phyloP scores from a whole-genome alignment of 140 eudicot species.

The Erigeron philadelphicus region DNA sequence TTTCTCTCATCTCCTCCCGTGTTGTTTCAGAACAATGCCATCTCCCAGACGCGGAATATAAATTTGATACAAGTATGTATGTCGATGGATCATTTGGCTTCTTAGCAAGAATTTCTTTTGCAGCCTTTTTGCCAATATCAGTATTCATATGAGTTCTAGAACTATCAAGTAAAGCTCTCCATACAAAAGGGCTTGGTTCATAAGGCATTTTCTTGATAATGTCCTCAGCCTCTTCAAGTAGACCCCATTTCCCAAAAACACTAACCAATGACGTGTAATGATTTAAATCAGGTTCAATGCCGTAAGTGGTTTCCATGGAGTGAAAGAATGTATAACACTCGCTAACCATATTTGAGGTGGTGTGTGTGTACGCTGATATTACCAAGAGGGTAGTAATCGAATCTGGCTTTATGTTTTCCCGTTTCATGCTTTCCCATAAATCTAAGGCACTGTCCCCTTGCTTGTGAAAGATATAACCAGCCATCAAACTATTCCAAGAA shows the following conservation, averaged over 20 bases:
- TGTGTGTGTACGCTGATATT: slow-evolving; percentile 64
- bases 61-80: slow-evolving; percentile 65
- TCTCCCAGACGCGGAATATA: slow-evolving; percentile 79
- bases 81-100: slow-evolving; percentile 74
- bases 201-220: slow-evolving; percentile 51
- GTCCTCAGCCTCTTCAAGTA: slow-evolving; percentile 72
- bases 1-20: slow-evolving; percentile 71
- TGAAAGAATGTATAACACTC: slow-evolving; percentile 50
- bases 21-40: slow-evolving; percentile 78
- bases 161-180: slow-evolving; percentile 78
- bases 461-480: slow-evolving; percentile 61
- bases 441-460: slow-evolving; percentile 63
- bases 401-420: slow-evolving; percentile 47
- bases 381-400: slow-evolving; percentile 42
- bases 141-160: slow-evolving; percentile 45
- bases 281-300: slow-evolving; percentile 55
- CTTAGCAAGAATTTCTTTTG: slow-evolving; percentile 59
- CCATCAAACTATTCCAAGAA: slow-evolving; percentile 74
- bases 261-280: slow-evolving; percentile 69
- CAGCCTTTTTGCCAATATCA: slow-evolving; percentile 52
- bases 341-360: slow-evolving; percentile 45
- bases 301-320: slow-evolving; percentile 51
- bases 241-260: slow-evolving; percentile 81
- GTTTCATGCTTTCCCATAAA: slow-evolving; percentile 58
- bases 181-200: slow-evolving; percentile 57